Conservation (phyloP, 2,329 filamentous ascomycete genomes). For the Fusarium guadeloupense region DNA sequence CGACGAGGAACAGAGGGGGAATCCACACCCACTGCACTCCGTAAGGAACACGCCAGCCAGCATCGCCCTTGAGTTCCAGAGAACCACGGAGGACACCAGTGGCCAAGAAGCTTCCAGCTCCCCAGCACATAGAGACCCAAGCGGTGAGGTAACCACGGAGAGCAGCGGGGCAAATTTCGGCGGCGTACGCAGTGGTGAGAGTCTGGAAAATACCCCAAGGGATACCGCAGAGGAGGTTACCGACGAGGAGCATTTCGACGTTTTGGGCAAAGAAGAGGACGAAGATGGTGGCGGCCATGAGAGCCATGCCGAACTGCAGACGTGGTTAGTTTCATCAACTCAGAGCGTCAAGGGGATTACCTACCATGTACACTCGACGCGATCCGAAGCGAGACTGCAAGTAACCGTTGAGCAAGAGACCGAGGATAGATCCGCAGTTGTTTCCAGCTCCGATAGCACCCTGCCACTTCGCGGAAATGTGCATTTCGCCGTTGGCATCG, state of each 20-base stretch:
- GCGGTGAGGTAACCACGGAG: conserved; percentile 59
- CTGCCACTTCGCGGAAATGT: conserved; percentile 58
- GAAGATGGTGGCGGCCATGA: conserved; percentile 56
- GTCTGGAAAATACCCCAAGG: conserved; percentile 59
- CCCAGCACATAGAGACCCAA: conserved; percentile 60
- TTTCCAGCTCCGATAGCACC: conserved; percentile 59
- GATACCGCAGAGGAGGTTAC: conserved; percentile 57
- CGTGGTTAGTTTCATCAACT: not conserved
- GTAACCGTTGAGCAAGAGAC: conserved; percentile 59
- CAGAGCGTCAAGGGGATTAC: not conserved
- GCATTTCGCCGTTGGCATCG: conserved; percentile 47
- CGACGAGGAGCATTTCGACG: conserved; percentile 53
- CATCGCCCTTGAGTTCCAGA: conserved; percentile 49
- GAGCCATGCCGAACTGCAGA: conserved; percentile 46
- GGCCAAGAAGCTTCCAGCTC: conserved; percentile 57
- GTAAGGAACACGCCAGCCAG: conserved; percentile 58
- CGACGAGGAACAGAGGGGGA: conserved; percentile 52
- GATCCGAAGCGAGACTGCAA: conserved; percentile 59
- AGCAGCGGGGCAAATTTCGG: conserved; percentile 55
- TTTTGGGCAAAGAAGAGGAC: conserved; percentile 57
- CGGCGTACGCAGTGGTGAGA: conserved; percentile 57
- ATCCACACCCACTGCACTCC: conserved; percentile 60
- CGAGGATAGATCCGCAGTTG: conserved; percentile 58
- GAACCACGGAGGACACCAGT: conserved; percentile 54
- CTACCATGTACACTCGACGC: conserved; percentile 58